phyloP scores from a whole-genome alignment of 305 asterid species.

The Rubia occidens region DNA sequence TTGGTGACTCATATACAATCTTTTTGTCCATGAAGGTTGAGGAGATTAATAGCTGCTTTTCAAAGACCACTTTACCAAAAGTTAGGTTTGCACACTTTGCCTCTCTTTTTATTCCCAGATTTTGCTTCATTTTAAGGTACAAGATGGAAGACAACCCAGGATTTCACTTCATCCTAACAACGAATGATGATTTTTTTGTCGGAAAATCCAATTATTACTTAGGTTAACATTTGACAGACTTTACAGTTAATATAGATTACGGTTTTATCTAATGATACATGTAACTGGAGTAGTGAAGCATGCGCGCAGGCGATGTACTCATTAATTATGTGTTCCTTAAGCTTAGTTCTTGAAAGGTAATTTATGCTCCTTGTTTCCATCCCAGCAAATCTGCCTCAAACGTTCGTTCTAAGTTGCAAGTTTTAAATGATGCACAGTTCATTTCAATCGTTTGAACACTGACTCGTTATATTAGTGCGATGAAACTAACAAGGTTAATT shows the following conservation, averaged over 20 bases:
- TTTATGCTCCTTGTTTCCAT: too few species aligned
- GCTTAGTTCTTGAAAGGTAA: not conserved
- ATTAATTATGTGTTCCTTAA: not conserved
- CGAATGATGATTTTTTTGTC: too few species aligned
- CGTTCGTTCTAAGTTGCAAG: too few species aligned
- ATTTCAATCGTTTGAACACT: too few species aligned
- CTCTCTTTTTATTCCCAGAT: not conserved
- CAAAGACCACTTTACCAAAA: slow-evolving; percentile 18
- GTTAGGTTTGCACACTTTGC: slow-evolving; percentile 4
- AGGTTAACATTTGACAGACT: not conserved
- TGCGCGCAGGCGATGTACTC: not conserved
- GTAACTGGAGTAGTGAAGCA: not conserved
- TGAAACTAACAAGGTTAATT: too few species aligned
- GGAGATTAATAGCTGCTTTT: slow-evolving; percentile 10
- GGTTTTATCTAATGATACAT: too few species aligned
- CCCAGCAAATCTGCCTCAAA: too few species aligned
- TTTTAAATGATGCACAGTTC: too few species aligned
- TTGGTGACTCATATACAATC: slow-evolving; percentile 17
- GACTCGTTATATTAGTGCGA: too few species aligned
- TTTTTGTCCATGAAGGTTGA: slow-evolving; percentile 16
- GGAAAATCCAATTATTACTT: not conserved
- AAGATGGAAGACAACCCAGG: not conserved
- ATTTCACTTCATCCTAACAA: not conserved
- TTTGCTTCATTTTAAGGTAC: slow-evolving; percentile 6
- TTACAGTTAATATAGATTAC: not conserved